Conservation (phyloP, 345 rosid species). For the Aethionema arabicum region DNA sequence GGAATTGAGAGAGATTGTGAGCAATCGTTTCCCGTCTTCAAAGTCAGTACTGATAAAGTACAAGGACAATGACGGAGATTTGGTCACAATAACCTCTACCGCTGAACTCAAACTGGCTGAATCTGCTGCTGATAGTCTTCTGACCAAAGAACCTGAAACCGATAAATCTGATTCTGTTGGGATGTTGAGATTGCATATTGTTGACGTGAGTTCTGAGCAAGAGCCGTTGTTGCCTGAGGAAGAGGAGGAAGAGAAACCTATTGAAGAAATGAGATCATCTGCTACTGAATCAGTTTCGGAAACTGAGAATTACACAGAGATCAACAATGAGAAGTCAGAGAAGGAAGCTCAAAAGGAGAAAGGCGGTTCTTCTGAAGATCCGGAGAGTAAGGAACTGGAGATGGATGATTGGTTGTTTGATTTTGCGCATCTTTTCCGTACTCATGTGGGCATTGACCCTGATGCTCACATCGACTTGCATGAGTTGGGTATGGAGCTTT, state of each 20-base stretch:
- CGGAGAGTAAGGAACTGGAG: slow-evolving; percentile 78
- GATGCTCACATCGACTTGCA: slow-evolving; percentile 95
- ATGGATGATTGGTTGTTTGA: slow-evolving; percentile 99
- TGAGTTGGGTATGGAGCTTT: slow-evolving; percentile 98
- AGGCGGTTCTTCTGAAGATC: slow-evolving; percentile 55
- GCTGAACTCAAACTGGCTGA: slow-evolving; percentile 82
- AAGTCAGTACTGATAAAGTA: slow-evolving; percentile 85
- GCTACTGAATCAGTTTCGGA: slow-evolving; percentile 51
- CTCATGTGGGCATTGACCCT: slow-evolving; percentile 88
- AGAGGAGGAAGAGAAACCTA: slow-evolving; percentile 56
- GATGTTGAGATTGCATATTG: slow-evolving; percentile 82
- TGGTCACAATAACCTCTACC: slow-evolving; percentile 79
- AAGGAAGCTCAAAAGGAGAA: slow-evolving; percentile 57
- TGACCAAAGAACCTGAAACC: slow-evolving; percentile 56
- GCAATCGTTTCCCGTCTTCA: slow-evolving; percentile 75
- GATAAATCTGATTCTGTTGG: slow-evolving; percentile 55
- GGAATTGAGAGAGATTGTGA: slow-evolving; percentile 71
- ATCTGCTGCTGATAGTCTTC: slow-evolving; percentile 53
- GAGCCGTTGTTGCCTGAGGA: slow-evolving; percentile 75
- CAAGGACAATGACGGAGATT: slow-evolving; percentile 88
- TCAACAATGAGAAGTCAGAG: slow-evolving; percentile 48
- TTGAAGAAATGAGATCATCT: slow-evolving; percentile 55
- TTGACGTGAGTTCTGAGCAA: slow-evolving; percentile 90
- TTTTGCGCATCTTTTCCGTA: slow-evolving; percentile 91
- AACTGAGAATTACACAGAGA: slow-evolving; percentile 46